Conservation (phyloP, 75 land plant genomes). For the Ceratopteris richardii region DNA sequence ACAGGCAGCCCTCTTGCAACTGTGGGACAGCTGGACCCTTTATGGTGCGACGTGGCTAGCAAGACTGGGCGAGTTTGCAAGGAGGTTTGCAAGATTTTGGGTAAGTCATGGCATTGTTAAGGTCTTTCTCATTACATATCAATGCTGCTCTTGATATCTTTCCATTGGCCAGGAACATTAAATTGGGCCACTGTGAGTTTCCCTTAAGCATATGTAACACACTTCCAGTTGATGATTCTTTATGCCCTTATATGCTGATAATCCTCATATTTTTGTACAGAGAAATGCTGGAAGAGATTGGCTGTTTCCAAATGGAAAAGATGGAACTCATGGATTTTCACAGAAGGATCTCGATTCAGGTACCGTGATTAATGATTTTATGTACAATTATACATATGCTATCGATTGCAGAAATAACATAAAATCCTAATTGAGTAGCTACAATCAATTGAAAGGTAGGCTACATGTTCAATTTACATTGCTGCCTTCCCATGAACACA, state of each 20-base stretch:
- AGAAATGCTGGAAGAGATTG: constrained; percentile 56
- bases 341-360: constrained; percentile 3
- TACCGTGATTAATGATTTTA: background rate
- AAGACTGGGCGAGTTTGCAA: constrained; percentile 11
- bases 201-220: background rate
- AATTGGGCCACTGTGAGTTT: background rate
- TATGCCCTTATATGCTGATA: no score
- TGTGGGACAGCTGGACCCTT: constrained; percentile 38
- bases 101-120: no score
- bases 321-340: constrained; percentile 24
- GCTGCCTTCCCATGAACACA: no score
- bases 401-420: no score
- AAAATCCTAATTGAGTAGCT: no score
- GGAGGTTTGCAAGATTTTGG: constrained; percentile 29
- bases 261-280: constrained; percentile 41
- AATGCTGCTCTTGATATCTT: no score
- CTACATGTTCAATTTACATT: no score
- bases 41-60: constrained; percentile 30
- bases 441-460: no score
- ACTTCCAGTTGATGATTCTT: no score
- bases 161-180: background rate
- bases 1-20: constrained; percentile 24
- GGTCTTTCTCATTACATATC: no score
- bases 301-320: constrained; percentile 23
- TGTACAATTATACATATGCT: no score